Percentiles rank a stretch among this genome's conserved stretches.
Evolutionary conservation across 2,329 filamentous ascomycete genomes (phyloP).

Genomic region (Xylariaceae sp.): DNA sequence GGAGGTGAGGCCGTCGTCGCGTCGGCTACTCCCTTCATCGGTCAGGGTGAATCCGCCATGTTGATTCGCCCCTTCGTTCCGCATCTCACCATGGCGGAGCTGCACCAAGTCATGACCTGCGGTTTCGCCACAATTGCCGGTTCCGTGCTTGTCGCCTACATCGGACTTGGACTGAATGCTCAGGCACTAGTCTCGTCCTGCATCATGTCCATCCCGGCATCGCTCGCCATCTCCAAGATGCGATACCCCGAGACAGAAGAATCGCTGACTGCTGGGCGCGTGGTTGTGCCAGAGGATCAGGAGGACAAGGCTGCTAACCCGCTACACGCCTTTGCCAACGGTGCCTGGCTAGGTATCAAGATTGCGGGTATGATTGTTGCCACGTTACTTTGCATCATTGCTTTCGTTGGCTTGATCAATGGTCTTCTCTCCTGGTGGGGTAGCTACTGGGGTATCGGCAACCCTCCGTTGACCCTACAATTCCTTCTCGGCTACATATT

Average conservation of each 20-base stretch:
- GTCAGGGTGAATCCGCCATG: conserved; percentile 93
- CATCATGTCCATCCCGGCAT: conserved; percentile 95
- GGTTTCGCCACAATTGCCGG: conserved; percentile 94
- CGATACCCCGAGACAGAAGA: conserved; percentile 89
- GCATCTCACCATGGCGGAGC: conserved; percentile 83
- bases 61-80: conserved; percentile 86
- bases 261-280: conserved; percentile 80
- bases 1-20: conserved; percentile 94
- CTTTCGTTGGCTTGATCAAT: conserved; percentile 70
- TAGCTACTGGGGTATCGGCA: conserved; percentile 69
- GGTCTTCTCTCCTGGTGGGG: conserved; percentile 78
- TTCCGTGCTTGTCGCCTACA: conserved; percentile 85
- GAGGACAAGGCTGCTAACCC: conserved; percentile 79
- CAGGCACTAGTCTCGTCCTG: conserved; percentile 89
- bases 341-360: conserved; percentile 77
- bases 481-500: conserved; percentile 74
- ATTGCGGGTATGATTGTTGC: conserved; percentile 76
- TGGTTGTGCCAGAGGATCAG: conserved; percentile 80
- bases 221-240: conserved; percentile 86
- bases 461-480: conserved; percentile 71
- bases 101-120: conserved; percentile 92
- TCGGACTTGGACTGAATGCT: conserved; percentile 80
- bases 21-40: conserved; percentile 91
- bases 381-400: conserved; percentile 77
- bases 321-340: conserved; percentile 77